Evolutionary conservation across 2,329 filamentous ascomycete species (phyloP).

Genomic region (Apiospora koreana): DNA sequence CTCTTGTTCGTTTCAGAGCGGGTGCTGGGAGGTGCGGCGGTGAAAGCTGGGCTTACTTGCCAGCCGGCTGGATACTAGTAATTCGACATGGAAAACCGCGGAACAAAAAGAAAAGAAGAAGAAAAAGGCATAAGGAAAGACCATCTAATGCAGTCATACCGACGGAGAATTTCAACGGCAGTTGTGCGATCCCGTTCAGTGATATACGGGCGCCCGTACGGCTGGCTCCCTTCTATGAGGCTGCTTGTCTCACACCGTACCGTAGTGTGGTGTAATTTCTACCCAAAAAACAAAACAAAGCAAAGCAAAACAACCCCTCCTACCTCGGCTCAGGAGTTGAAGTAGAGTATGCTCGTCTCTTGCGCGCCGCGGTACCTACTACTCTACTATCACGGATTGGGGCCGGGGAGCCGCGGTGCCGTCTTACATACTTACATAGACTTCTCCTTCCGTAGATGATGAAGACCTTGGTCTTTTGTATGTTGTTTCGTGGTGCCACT

Average conservation of each 20-base stretch:
- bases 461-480: not conserved
- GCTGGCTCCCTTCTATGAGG: not conserved
- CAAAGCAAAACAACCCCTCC: not conserved
- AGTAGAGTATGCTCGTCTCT: not conserved
- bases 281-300: not conserved
- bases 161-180: not conserved
- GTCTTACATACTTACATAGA: not conserved
- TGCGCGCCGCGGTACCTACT: not conserved
- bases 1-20: not conserved
- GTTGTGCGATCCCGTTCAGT: not conserved
- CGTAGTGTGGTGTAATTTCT: not conserved
- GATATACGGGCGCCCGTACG: not conserved
- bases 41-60: not conserved
- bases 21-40: not conserved
- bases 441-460: not conserved
- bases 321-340: not conserved
- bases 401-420: not conserved
- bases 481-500: too few relatives aligned
- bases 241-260: not conserved
- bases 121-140: not conserved
- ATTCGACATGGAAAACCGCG: too few relatives aligned
- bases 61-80: not conserved
- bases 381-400: not conserved
- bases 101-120: not conserved
- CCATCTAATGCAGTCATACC: not conserved